Percentiles rank a stretch among this genome's conserved stretches.
Evolutionary conservation across 2,329 filamentous ascomycete genomes (phyloP).

Genomic region (Ascomycota sp.): DNA sequence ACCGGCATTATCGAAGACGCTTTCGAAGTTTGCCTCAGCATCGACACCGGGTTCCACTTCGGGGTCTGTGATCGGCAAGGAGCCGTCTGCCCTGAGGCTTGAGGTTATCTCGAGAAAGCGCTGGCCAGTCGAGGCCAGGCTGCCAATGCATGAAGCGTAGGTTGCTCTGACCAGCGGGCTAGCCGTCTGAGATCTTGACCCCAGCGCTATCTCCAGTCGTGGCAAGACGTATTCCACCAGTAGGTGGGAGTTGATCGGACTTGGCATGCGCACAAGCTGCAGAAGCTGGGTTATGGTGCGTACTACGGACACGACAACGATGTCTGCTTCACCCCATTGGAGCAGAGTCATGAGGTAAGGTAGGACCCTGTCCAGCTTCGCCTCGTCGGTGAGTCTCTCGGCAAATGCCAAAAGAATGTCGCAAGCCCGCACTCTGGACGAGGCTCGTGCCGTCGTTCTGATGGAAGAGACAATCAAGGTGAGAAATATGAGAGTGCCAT

Average conservation of each 20-base stretch:
- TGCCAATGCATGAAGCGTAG: slow-evolving; percentile 81
- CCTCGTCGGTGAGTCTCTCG: slow-evolving; percentile 79
- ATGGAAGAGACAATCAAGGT: slow-evolving; percentile 74
- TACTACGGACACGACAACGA: slow-evolving; percentile 68
- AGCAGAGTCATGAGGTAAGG: slow-evolving; percentile 73
- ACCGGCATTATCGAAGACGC: slow-evolving; percentile 70
- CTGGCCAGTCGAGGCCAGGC: slow-evolving; percentile 63
- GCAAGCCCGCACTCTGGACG: slow-evolving; percentile 71
- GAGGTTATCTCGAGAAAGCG: slow-evolving; percentile 80
- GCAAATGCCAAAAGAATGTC: slow-evolving; percentile 82
- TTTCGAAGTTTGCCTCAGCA: slow-evolving; percentile 50
- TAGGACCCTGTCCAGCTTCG: slow-evolving; percentile 77
- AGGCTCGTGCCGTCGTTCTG: slow-evolving; percentile 68
- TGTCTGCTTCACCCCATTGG: slow-evolving; percentile 50
- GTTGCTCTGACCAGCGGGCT: slow-evolving; percentile 61
- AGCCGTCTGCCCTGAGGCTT: slow-evolving; percentile 62
- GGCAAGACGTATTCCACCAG: slow-evolving; percentile 47
- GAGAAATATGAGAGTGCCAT: slow-evolving; percentile 80
- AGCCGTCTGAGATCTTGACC: slow-evolving; percentile 22
- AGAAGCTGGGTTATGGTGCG: slow-evolving; percentile 74
- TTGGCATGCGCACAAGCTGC: slow-evolving; percentile 70
- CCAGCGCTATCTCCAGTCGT: slow-evolving; percentile 32
- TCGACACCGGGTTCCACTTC: slow-evolving; percentile 52
- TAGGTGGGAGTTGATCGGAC: slow-evolving; percentile 48
- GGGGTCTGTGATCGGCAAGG: slow-evolving; percentile 53